phyloP scores from a whole-genome alignment of 441 rosid species.

The Adansonia gregorii region DNA sequence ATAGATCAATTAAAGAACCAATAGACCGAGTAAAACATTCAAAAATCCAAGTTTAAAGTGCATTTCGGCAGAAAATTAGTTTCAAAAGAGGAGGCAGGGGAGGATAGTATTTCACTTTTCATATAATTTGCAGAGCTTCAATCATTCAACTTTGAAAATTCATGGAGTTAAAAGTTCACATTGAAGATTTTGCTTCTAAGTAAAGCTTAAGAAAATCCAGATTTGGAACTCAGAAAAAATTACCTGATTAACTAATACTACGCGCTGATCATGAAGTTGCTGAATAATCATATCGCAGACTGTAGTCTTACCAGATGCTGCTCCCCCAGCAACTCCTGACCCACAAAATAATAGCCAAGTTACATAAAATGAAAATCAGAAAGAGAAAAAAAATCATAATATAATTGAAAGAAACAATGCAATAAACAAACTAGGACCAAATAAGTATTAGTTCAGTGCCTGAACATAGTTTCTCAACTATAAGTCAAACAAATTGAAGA shows the following conservation, averaged over 20 bases:
- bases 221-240: slow-evolving; percentile 10
- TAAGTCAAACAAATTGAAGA: not conserved
- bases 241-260: slow-evolving; percentile 95
- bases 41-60: not conserved
- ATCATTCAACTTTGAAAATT: not conserved
- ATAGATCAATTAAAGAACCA: not conserved
- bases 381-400: not conserved
- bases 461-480: not conserved
- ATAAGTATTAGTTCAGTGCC: slow-evolving; percentile 7
- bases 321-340: slow-evolving; percentile 97
- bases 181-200: not conserved
- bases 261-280: slow-evolving; percentile 99
- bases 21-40: not conserved
- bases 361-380: slow-evolving; percentile 17
- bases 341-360: slow-evolving; percentile 27
- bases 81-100: not conserved
- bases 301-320: slow-evolving; percentile 99
- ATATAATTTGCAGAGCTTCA: not conserved
- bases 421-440: not conserved
- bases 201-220: not conserved
- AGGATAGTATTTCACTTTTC: not conserved
- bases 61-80: not conserved
- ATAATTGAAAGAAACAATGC: slow-evolving; percentile 16
- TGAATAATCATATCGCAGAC: slow-evolving; percentile 99
- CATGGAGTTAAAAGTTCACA: not conserved